phyloP scores from a whole-genome alignment of 2,329 filamentous ascomycete genomes.

The Fusarium longipes region DNA sequence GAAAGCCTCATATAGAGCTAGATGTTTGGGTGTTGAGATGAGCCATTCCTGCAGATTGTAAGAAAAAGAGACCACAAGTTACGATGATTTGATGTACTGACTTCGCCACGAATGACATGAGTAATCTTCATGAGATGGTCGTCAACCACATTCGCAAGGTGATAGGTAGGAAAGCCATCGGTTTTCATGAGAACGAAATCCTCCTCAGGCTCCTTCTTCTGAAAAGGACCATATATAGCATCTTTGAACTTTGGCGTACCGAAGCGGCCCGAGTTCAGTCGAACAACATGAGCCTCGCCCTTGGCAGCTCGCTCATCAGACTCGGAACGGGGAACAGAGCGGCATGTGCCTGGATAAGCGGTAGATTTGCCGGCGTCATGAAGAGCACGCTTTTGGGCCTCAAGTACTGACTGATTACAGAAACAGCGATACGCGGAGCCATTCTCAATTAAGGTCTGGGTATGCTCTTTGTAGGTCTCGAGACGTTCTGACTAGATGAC shows the following conservation, averaged over 20 bases:
- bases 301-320: slow-evolving; percentile 75
- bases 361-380: slow-evolving; percentile 62
- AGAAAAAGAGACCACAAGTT: neutral
- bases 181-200: slow-evolving; percentile 92
- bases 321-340: slow-evolving; percentile 71
- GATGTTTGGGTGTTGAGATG: slow-evolving; percentile 83
- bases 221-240: slow-evolving; percentile 79
- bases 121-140: slow-evolving; percentile 96
- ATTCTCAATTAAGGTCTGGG: slow-evolving; percentile 72
- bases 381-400: slow-evolving; percentile 71
- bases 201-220: slow-evolving; percentile 68
- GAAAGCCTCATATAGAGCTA: slow-evolving; percentile 79
- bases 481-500: slow-evolving; percentile 78
- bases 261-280: slow-evolving; percentile 71
- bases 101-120: slow-evolving; percentile 89
- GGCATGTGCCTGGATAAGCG: slow-evolving; percentile 74
- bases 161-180: slow-evolving; percentile 94
- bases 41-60: slow-evolving; percentile 82
- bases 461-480: slow-evolving; percentile 76
- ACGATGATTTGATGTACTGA: slow-evolving; percentile 52
- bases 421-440: slow-evolving; percentile 93
- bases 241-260: slow-evolving; percentile 76
- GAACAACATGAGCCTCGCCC: slow-evolving; percentile 80
- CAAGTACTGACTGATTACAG: slow-evolving; percentile 78
- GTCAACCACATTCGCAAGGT: slow-evolving; percentile 96